Evolutionary conservation across 352 stramenopile genomes (phyloP), one percentile per base, ranked within the genome.

Genomic region (Sclerospora graminicola): DNA sequence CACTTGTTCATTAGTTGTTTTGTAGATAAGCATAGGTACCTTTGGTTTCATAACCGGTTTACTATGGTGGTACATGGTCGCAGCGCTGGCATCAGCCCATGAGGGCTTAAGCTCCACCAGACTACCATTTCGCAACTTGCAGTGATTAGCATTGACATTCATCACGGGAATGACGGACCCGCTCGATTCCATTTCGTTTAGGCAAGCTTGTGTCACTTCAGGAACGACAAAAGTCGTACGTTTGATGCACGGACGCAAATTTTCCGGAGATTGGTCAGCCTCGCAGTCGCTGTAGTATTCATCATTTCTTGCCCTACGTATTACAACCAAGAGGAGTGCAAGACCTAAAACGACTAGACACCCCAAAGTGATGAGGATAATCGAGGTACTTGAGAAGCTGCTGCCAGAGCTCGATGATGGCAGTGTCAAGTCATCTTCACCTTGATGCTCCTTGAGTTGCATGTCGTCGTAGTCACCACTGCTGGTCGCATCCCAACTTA

Each of bases 91-190:
- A 21, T 66, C 47, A 7, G 47, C 48, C 57, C 47, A 59, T 2
- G 39, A 59, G 2, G 35, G 20, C 21, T 66, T 52, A 1, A 44
- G 21, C 21, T 57, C 47, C 18, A 39, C 28, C 20, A 48, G 45
- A 45, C 29, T 28, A 14, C 1, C 18, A 19, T 51, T 52, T 24
- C 20, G 13, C 11, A 56, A 33, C 10, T 52, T 62, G n/a, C 13
- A 27, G 3, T 47, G 26, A 11, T 19, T 51, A 20, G 30, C 21
- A 20, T 46, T 47, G 33, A 51, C 46, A 7, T 38, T 52, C 5
- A 66, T 29, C 13, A 66, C 51, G 23, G 57, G 46, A 4, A 66
- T 47, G 14, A 54, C 39, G 0, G 57, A 62, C 1, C 36, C 51
- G 8, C 18, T 54, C 1, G 56, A 65, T n/a, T 58, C 46, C 16